Evolutionary conservation across 192 early-diverging fungal genomes (phyloP).

Genomic region (Obelidium mucronatum): DNA sequence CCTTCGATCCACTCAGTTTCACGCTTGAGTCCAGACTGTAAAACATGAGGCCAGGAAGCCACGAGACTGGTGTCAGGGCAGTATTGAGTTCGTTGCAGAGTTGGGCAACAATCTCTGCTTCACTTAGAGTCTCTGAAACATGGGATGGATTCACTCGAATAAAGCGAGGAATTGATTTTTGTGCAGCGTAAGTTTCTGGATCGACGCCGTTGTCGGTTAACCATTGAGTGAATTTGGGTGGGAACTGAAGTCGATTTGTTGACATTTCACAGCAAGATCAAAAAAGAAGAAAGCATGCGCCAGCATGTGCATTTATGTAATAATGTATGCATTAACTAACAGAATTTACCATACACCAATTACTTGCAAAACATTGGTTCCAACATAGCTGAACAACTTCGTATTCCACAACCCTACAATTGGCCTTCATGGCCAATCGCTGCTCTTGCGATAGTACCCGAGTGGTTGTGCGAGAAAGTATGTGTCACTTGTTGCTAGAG

Average conservation of each 20-base stretch:
- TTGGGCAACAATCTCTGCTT: conserved; percentile 40
- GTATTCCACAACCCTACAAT: too few relatives aligned
- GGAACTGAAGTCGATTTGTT: not conserved
- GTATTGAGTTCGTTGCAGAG: conserved; percentile 54
- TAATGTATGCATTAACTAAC: too few relatives aligned
- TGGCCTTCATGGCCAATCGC: too few relatives aligned
- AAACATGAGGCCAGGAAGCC: conserved; percentile 53
- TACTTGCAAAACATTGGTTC: too few relatives aligned
- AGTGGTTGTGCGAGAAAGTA: too few relatives aligned
- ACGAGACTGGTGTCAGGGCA: conserved; percentile 54
- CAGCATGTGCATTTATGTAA: too few relatives aligned
- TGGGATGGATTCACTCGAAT: conserved; percentile 67
- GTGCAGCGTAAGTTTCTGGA: conserved; percentile 65
- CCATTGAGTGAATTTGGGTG: conserved; percentile 67
- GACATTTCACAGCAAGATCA: not conserved
- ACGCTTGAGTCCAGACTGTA: conserved; percentile 54
- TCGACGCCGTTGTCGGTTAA: conserved; percentile 75
- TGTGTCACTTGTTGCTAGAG: too few relatives aligned
- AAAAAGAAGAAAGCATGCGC: not conserved
- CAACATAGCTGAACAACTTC: too few relatives aligned
- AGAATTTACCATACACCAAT: too few relatives aligned
- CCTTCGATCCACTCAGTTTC: conserved; percentile 27
- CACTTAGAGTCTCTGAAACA: conserved; percentile 45
- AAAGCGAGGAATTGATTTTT: conserved; percentile 71
- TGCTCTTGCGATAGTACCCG: too few relatives aligned